These are phyloP conservation scores for Fragilaria crotonensis DNA, from an alignment of 108 stramenopile genomes.

Conservation along the genomic window DNA sequence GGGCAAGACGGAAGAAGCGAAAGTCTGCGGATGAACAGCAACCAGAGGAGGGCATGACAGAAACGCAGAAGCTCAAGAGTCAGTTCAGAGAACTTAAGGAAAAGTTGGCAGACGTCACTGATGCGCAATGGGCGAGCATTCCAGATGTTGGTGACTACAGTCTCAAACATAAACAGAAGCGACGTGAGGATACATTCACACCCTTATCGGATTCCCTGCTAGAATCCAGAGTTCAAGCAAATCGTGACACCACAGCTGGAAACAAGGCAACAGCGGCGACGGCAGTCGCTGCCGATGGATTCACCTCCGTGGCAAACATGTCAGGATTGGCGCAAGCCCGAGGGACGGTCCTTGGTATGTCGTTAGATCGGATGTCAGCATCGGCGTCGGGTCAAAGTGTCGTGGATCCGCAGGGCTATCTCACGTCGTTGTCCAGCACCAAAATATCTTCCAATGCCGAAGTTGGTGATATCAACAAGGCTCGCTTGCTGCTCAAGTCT, in stretches of 20 bases:
- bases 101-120: slow-evolving; percentile 76
- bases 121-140: slow-evolving; percentile 93
- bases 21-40: slow-evolving; percentile 30
- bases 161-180: slow-evolving; percentile 83
- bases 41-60: slow-evolving; percentile 5
- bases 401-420: slow-evolving; percentile 92
- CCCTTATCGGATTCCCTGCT: slow-evolving; percentile 88
- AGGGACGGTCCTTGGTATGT: slow-evolving; percentile 88
- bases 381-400: slow-evolving; percentile 84
- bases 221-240: slow-evolving; percentile 34
- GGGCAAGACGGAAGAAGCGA: slow-evolving; percentile 46
- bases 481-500: slow-evolving; percentile 86
- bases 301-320: slow-evolving; percentile 30
- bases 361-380: slow-evolving; percentile 88
- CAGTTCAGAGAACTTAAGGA: slow-evolving; percentile 96
- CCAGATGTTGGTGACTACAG: slow-evolving; percentile 94
- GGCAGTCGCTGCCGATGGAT: slow-evolving; percentile 22
- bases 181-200: slow-evolving; percentile 81
- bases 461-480: slow-evolving; percentile 94
- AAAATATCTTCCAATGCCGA: slow-evolving; percentile 57
- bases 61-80: slow-evolving; percentile 68
- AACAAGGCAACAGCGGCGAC: slow-evolving; percentile 23
- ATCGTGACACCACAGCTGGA: slow-evolving; percentile 46
- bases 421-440: slow-evolving; percentile 78
- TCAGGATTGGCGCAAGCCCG: slow-evolving; percentile 82